These are phyloP conservation scores for Rhizoclosmatium sp. DNA, from an alignment of 192 early-diverging fungal genomes.

Conservation along the genomic window DNA sequence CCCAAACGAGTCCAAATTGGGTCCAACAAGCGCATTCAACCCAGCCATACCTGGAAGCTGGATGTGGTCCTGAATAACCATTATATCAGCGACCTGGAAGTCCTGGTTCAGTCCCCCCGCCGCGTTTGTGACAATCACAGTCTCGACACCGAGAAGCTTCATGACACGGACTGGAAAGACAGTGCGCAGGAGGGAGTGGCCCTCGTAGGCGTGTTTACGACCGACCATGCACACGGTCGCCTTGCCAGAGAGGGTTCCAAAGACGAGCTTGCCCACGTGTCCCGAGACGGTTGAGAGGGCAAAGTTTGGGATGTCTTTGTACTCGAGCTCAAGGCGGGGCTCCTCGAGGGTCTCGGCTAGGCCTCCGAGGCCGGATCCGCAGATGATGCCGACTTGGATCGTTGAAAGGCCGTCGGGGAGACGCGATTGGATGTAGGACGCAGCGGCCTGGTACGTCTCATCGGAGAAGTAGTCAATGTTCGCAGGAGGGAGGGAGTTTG, in stretches of 20 bases:
- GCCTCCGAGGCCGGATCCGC: slow-evolving; percentile 83
- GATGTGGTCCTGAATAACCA: slow-evolving; percentile 77
- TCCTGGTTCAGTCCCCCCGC: slow-evolving; percentile 81
- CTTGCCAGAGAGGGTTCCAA: slow-evolving; percentile 78
- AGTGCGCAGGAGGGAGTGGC: slow-evolving; percentile 77
- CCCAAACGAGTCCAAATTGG: slow-evolving; percentile 82
- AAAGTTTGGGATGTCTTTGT: slow-evolving; percentile 89
- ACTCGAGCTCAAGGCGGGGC: slow-evolving; percentile 68
- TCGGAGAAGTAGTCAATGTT: slow-evolving; percentile 39
- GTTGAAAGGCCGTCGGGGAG: slow-evolving; percentile 41
- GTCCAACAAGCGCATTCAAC: slow-evolving; percentile 81
- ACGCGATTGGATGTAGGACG: slow-evolving; percentile 48
- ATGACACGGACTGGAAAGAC: slow-evolving; percentile 91
- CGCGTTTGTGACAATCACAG: slow-evolving; percentile 85
- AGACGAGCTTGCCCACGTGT: slow-evolving; percentile 82
- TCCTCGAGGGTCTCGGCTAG: slow-evolving; percentile 73
- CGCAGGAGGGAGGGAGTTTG: slow-evolving; percentile 33
- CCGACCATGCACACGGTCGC: slow-evolving; percentile 86
- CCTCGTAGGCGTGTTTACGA: slow-evolving; percentile 90
- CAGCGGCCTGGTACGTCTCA: slow-evolving; percentile 57
- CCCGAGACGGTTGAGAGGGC: slow-evolving; percentile 57
- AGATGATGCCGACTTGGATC: slow-evolving; percentile 78
- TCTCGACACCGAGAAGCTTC: slow-evolving; percentile 78
- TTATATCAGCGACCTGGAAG: slow-evolving; percentile 84
- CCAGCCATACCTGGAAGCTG: slow-evolving; percentile 45